Base-by-base conservation (phyloP, 2,329 filamentous ascomycete genomes). In the Fusarium begoniae region DNA sequence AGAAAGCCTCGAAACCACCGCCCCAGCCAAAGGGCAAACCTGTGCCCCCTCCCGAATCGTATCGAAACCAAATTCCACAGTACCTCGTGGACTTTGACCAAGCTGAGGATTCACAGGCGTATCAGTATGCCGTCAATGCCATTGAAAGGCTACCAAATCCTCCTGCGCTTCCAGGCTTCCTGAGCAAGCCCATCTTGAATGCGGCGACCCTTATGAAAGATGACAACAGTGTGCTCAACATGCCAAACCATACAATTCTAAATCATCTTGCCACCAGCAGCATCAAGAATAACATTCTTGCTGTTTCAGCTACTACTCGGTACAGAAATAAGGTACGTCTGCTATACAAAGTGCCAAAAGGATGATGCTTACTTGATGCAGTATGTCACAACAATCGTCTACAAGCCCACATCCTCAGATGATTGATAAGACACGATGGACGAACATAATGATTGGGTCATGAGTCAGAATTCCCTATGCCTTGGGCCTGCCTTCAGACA, bases 371-470 rank as follows among this genome's bases (percentile, higher is more conserved):
- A 78, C 55, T 24, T 53, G 40, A 32, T 35, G 8, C 78, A 98
- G 96, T 98, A 98, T 83, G 93, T 98, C 41, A 98, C 96, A 8
- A 98, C 95, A 6, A 97, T 98, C 81, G 92, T 98, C 86, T 98
- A 98, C 85, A 98, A 98, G 86, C 95, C 94, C 24, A 94, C 95
- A 17, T 87, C 87, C 11, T 82, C 84, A n/a, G 88, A 90, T 72
- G 85, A 89, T 59, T 79, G 81, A 51, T 83, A 55, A 79, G 60
- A 26, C n/a, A 24, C 26, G 28, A 38, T 57, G 58, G 38, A 45
- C 26, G 43, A 30, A 32, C 14, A 66, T 66, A 41, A 56, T 40
- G 26, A 43, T 37, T 57, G 54, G 48, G 26, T 15, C 37, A 45
- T 40, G 44, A 58, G 35, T 57, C 24, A 44, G 22, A 40, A 20